Percentiles rank a stretch among this genome's conserved stretches.
Conservation (phyloP, 2,329 filamentous ascomycete species). For the Arthrobotrys conoides region DNA sequence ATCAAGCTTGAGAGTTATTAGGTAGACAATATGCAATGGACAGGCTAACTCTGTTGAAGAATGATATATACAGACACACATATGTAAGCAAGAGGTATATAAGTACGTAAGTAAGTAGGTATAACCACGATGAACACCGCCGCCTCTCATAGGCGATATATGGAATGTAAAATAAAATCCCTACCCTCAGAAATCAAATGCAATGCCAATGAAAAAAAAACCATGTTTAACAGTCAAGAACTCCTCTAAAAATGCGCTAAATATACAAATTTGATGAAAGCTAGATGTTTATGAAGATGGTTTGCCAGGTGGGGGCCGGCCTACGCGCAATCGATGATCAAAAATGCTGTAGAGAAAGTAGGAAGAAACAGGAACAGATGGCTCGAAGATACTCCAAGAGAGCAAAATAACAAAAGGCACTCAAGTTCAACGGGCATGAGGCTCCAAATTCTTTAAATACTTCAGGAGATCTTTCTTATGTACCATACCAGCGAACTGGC, state of each 20-base stretch:
- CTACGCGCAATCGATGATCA: background rate
- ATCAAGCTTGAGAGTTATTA: no score
- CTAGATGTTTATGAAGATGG: background rate
- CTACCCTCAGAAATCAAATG: background rate
- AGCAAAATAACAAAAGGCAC: background rate
- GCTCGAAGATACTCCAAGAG: background rate
- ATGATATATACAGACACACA: background rate
- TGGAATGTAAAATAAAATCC: background rate
- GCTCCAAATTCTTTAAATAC: slow-evolving; percentile 86
- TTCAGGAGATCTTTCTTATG: slow-evolving; percentile 98
- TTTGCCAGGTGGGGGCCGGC: background rate
- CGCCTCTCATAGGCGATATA: background rate
- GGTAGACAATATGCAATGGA: no score
- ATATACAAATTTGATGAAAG: slow-evolving; percentile 1
- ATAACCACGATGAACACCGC: no score
- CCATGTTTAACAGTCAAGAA: background rate
- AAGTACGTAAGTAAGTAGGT: background rate
- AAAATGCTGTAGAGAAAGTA: background rate
- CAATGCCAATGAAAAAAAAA: background rate
- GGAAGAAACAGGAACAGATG: background rate
- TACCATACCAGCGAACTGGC: slow-evolving; percentile 89
- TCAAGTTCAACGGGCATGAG: slow-evolving; percentile 40
- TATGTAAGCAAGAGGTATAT: background rate
- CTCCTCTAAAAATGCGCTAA: slow-evolving; percentile 59
- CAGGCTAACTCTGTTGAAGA: background rate